Evolutionary conservation across 371 early-diverging fungal species (phyloP).

Genomic region (Phascolomyces articulosus): DNA sequence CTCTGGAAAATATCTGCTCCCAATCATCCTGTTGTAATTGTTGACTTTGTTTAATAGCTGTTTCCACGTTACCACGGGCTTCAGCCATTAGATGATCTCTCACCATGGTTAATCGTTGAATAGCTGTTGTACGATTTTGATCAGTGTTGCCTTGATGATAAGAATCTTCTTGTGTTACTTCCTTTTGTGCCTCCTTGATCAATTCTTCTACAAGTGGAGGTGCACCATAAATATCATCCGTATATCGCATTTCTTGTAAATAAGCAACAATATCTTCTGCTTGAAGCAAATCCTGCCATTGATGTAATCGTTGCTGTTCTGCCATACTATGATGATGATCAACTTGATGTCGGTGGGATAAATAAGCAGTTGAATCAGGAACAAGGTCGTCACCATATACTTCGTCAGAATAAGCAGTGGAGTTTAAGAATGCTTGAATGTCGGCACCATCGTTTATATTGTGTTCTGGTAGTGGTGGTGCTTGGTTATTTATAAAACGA

Average conservation of each 20-base stretch:
- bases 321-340: slow-evolving; percentile 39
- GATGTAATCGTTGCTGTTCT: slow-evolving; percentile 20
- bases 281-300: slow-evolving; percentile 19
- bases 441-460: slow-evolving; percentile 32
- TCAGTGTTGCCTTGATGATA: background rate
- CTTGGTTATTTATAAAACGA: background rate
- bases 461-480: background rate
- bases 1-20: slow-evolving; percentile 17
- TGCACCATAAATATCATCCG: slow-evolving; percentile 43
- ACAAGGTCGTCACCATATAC: slow-evolving; percentile 37
- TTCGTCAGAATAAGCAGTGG: slow-evolving; percentile 33
- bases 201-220: slow-evolving; percentile 27
- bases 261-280: slow-evolving; percentile 46
- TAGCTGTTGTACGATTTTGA: slow-evolving; percentile 10
- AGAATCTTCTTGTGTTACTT: slow-evolving; percentile 11
- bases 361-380: slow-evolving; percentile 25
- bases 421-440: slow-evolving; percentile 29
- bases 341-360: slow-evolving; percentile 33
- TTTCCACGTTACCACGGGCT: slow-evolving; percentile 22
- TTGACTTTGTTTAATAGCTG: slow-evolving; percentile 30
- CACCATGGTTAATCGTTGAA: slow-evolving; percentile 42
- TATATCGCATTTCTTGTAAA: slow-evolving; percentile 30
- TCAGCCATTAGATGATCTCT: slow-evolving; percentile 37
- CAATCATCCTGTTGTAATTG: slow-evolving; percentile 34
- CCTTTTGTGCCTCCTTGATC: slow-evolving; percentile 41